Evolutionary conservation across 1,284 basidiomycete genomes (phyloP).

Genomic region (Marasmius sp.): DNA sequence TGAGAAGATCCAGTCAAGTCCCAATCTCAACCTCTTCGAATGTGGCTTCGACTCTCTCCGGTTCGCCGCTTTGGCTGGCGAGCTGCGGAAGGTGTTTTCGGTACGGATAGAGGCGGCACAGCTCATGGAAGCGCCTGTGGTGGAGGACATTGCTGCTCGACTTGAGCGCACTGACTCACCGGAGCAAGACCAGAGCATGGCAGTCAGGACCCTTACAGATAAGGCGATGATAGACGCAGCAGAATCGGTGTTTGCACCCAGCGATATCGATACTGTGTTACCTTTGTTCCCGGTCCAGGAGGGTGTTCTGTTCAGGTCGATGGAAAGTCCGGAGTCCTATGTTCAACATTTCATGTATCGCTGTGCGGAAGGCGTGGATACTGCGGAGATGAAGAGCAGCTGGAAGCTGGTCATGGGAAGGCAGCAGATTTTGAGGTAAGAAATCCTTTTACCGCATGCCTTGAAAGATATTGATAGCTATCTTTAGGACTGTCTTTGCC

Average conservation of each 20-base stretch:
- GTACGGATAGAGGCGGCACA: constrained; percentile 35
- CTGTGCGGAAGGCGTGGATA: constrained; percentile 22
- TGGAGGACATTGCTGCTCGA: constrained; percentile 30
- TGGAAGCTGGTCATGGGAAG: constrained; percentile 34
- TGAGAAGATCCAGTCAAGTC: constrained; percentile 7
- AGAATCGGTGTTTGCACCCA: constrained; percentile 21
- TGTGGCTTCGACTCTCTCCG: constrained; percentile 47
- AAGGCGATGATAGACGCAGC: constrained; percentile 27
- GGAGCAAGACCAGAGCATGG: background rate
- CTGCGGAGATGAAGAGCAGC: constrained; percentile 28
- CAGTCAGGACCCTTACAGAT: constrained; percentile 8
- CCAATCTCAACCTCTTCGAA: constrained; percentile 38
- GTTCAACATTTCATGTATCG: constrained; percentile 46
- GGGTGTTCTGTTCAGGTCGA: constrained; percentile 46
- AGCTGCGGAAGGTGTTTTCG: constrained; percentile 32
- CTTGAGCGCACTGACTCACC: background rate
- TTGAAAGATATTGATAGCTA: background rate
- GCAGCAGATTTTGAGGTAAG: constrained; percentile 43
- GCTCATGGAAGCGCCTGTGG: constrained; percentile 38
- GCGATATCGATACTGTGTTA: constrained; percentile 33
- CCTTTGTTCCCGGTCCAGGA: constrained; percentile 51
- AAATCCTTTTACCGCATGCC: constrained; percentile 3
- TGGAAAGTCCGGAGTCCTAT: constrained; percentile 37
- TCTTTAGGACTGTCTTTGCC: constrained; percentile 42
- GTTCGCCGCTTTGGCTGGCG: constrained; percentile 36